Conservation (phyloP, 352 stramenopile species). For the Phytophthora pinifolia region DNA sequence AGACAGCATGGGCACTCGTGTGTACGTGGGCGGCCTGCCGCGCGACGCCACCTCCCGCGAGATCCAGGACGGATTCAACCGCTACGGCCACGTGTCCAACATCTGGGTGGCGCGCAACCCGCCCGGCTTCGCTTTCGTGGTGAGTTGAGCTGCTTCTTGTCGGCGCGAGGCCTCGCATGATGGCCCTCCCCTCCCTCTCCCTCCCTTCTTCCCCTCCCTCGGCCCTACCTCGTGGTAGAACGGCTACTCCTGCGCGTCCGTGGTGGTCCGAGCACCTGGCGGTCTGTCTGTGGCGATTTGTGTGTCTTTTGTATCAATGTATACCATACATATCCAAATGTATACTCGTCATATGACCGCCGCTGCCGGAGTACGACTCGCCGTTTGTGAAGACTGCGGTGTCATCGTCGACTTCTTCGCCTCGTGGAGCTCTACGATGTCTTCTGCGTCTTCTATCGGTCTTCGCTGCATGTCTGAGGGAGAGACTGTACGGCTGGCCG, state of each 20-base stretch:
- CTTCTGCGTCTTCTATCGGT: too few relatives aligned
- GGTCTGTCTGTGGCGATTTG: slow-evolving; percentile 17
- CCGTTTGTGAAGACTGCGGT: too few relatives aligned
- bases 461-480: too few relatives aligned
- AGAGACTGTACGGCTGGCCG: not conserved
- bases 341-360: slow-evolving; percentile 1
- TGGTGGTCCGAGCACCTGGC: not conserved
- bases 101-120: slow-evolving; percentile 89
- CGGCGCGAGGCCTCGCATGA: slow-evolving; percentile 30
- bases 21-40: slow-evolving; percentile 83
- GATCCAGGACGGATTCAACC: slow-evolving; percentile 80
- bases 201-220: slow-evolving; percentile 13
- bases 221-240: not conserved
- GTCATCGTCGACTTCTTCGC: slow-evolving; percentile 3
- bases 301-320: slow-evolving; percentile 23
- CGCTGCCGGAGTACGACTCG: not conserved
- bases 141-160: slow-evolving; percentile 57
- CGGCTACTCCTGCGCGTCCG: not conserved
- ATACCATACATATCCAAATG: slow-evolving; percentile 16
- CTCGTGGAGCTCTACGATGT: too few relatives aligned
- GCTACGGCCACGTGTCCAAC: slow-evolving; percentile 85
- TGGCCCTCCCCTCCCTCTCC: slow-evolving; percentile 28
- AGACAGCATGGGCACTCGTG: slow-evolving; percentile 71
- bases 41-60: slow-evolving; percentile 80
- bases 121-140: slow-evolving; percentile 88